Conservation (phyloP, 768 basidiomycete genomes). For the Hygrocybe coccinea region DNA sequence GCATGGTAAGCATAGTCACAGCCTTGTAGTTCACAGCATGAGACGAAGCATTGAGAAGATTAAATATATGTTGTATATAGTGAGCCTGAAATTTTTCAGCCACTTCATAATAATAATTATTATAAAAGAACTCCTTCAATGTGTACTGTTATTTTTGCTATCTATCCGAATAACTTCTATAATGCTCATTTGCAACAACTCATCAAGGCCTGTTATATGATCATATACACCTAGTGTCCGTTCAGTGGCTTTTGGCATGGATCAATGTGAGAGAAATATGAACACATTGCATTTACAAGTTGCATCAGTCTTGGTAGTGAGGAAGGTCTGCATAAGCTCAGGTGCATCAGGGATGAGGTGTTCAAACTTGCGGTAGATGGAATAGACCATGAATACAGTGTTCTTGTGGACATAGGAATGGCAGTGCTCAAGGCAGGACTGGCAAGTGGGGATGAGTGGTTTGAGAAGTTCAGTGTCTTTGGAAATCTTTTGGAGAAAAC, state of each 20-base stretch:
- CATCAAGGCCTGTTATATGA: no score
- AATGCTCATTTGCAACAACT: no score
- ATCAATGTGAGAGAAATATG: constrained; percentile 81
- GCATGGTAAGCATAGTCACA: no score
- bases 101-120: no score
- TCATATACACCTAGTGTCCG: no score
- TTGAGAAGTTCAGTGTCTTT: no score
- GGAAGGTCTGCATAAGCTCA: constrained; percentile 93
- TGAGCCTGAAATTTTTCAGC: no score
- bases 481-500: no score
- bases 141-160: constrained; percentile 76
- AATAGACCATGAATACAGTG: constrained; percentile 92
- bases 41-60: no score
- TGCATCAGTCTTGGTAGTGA: constrained; percentile 90
- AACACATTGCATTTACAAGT: constrained; percentile 98
- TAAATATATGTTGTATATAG: no score
- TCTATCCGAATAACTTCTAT: constrained; percentile 92
- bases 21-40: no score
- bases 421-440: constrained; percentile 91
- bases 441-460: constrained; percentile 91
- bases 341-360: constrained; percentile 94
- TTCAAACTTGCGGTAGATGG: constrained; percentile 92
- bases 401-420: constrained; percentile 98
- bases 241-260: constrained; percentile 89
- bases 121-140: constrained; percentile 63